phyloP scores from a whole-genome alignment of 116 monocot species.

The Thalassia testudinum region DNA sequence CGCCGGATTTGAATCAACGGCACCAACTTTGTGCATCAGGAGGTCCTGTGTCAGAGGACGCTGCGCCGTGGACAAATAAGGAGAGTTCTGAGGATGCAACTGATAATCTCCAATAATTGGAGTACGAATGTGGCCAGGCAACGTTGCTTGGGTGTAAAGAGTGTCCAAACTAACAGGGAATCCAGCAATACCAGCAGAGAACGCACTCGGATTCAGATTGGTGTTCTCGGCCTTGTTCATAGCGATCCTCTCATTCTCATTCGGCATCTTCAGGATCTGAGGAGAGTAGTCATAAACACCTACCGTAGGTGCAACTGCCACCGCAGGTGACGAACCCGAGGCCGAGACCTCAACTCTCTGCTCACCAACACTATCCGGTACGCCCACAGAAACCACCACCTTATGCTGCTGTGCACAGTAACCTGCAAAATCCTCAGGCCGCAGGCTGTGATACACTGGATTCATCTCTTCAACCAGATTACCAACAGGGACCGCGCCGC shows the following conservation, averaged over 20 bases:
- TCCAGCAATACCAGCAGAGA: conserved; percentile 5
- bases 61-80: background rate
- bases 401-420: background rate
- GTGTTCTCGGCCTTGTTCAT: conserved; percentile 9
- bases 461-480: conserved; percentile 5
- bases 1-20: too few species aligned
- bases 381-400: too few species aligned
- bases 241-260: conserved; percentile 10
- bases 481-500: background rate
- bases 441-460: conserved; percentile 28
- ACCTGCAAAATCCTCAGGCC: conserved; percentile 13
- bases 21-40: background rate
- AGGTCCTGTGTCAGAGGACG: background rate
- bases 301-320: conserved; percentile 6
- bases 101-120: too few species aligned
- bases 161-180: conserved; percentile 1
- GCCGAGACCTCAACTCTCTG: too few species aligned
- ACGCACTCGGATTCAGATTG: conserved; percentile 12
- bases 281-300: conserved; percentile 13
- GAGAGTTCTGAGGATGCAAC: too few species aligned
- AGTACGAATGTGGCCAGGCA: too few species aligned
- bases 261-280: conserved; percentile 6
- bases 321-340: too few species aligned
- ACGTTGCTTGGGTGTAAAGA: too few species aligned
- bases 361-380: too few species aligned